Evolutionary conservation across 2,329 filamentous ascomycete species (phyloP).

Genomic region (Cryphonectria nitschkei): DNA sequence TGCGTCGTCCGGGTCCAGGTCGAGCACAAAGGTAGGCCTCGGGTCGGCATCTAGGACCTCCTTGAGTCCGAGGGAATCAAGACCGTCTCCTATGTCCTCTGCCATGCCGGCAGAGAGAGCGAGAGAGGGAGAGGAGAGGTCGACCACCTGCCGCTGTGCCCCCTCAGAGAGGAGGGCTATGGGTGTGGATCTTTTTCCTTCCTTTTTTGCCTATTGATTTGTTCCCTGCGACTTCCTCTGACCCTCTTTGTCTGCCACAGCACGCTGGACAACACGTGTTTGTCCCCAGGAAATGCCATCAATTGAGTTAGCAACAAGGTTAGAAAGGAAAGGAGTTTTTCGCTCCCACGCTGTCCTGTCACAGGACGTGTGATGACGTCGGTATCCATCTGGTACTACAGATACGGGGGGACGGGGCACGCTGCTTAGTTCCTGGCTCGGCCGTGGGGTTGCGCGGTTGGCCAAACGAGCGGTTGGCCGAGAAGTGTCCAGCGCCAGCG

Average conservation of each 20-base stretch:
- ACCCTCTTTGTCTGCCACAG: not conserved
- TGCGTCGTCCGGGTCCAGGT: constrained; percentile 42
- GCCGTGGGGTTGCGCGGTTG: constrained; percentile 2
- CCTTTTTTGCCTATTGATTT: not conserved
- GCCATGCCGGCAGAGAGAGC: constrained; percentile 16
- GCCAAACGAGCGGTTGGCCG: not conserved
- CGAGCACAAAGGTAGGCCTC: constrained; percentile 43
- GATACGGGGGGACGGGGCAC: not conserved
- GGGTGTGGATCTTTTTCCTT: not conserved
- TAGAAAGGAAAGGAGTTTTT: not conserved
- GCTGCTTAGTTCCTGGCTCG: not conserved
- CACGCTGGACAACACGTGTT: not conserved
- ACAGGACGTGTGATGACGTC: constrained; percentile 1
- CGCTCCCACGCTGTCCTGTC: not conserved
- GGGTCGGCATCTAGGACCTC: constrained; percentile 44
- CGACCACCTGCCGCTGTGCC: constrained; percentile 6
- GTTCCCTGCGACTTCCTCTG: not conserved
- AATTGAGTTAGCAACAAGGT: not conserved
- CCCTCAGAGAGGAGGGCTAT: constrained; percentile 18
- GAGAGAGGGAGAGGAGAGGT: not conserved
- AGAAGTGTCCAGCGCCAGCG: not conserved
- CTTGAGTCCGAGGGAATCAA: constrained; percentile 32
- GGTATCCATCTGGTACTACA: not conserved
- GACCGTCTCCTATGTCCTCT: constrained; percentile 28
- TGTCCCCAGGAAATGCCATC: not conserved